A percentile compares a stretch with the other conserved stretches of the same genome.
phyloP scores from a whole-genome alignment of 2,329 filamentous ascomycete genomes.

The Alternaria gansuensis region DNA sequence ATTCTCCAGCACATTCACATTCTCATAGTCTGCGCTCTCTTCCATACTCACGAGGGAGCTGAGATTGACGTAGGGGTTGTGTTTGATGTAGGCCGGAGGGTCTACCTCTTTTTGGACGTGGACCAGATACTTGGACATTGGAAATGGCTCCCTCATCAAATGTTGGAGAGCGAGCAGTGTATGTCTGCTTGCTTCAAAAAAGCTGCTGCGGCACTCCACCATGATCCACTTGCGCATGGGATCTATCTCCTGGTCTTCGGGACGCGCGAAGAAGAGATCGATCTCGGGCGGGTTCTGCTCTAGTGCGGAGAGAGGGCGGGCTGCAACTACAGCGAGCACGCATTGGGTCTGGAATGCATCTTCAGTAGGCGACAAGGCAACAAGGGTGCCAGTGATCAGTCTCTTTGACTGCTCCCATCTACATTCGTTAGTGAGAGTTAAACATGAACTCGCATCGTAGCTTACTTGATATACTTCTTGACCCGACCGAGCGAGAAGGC shows the following conservation, averaged over 20 bases:
- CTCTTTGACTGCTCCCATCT: conserved; percentile 70
- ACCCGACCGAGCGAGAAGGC: conserved; percentile 74
- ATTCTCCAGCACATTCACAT: conserved; percentile 62
- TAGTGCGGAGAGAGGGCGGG: conserved; percentile 70
- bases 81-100: conserved; percentile 62
- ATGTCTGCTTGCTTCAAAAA: conserved; percentile 79
- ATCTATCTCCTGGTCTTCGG: conserved; percentile 71
- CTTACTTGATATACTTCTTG: conserved; percentile 66
- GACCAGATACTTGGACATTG: conserved; percentile 70
- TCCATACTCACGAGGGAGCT: conserved; percentile 55
- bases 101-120: conserved; percentile 57
- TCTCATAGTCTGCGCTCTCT: conserved; percentile 52
- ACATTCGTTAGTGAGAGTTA: not conserved
- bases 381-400: conserved; percentile 63
- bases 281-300: conserved; percentile 74
- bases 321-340: conserved; percentile 76
- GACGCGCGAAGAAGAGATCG: conserved; percentile 75
- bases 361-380: conserved; percentile 62
- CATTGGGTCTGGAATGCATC: conserved; percentile 73
- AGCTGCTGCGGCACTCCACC: conserved; percentile 77
- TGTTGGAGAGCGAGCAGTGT: conserved; percentile 77
- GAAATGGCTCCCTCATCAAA: conserved; percentile 67
- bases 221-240: conserved; percentile 76
- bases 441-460: not conserved
- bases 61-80: conserved; percentile 62